Percentiles rank a stretch among this genome's conserved stretches.
Conservation (phyloP, 768 basidiomycete genomes). For the Lactifluus rugatus region DNA sequence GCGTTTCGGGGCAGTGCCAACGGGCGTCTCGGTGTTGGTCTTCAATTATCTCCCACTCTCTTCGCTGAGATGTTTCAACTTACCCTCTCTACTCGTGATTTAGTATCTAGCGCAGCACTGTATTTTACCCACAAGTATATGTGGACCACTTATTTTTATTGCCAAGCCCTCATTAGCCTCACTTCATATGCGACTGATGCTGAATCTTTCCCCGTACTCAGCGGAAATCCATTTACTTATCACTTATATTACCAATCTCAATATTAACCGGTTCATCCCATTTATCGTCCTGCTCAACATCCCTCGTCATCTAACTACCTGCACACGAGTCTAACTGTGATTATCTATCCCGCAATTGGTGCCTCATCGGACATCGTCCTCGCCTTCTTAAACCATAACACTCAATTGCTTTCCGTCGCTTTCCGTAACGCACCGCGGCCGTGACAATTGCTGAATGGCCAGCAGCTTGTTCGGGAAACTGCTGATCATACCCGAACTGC, state of each 20-base stretch:
- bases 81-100: no score
- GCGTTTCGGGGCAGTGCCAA: no score
- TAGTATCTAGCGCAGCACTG: no score
- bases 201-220: background rate
- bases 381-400: constrained; percentile 33
- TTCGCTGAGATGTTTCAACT: no score
- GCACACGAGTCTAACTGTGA: constrained; percentile 22
- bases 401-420: constrained; percentile 33
- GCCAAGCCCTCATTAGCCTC: no score
- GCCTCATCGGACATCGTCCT: constrained; percentile 32
- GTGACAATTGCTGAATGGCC: constrained; percentile 31
- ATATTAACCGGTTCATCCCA: no score
- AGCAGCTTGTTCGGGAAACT: constrained; percentile 43
- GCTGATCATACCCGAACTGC: constrained; percentile 37
- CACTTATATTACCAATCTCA: no score
- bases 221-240: background rate
- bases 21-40: no score
- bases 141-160: background rate
- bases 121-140: background rate
- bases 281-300: background rate
- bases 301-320: background rate
- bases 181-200: no score
- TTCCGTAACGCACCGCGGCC: constrained; percentile 37
- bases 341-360: constrained; percentile 40
- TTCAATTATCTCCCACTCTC: no score